phyloP scores from a whole-genome alignment of 495 filamentous ascomycete species.

The Talaromyces thailandensis region DNA sequence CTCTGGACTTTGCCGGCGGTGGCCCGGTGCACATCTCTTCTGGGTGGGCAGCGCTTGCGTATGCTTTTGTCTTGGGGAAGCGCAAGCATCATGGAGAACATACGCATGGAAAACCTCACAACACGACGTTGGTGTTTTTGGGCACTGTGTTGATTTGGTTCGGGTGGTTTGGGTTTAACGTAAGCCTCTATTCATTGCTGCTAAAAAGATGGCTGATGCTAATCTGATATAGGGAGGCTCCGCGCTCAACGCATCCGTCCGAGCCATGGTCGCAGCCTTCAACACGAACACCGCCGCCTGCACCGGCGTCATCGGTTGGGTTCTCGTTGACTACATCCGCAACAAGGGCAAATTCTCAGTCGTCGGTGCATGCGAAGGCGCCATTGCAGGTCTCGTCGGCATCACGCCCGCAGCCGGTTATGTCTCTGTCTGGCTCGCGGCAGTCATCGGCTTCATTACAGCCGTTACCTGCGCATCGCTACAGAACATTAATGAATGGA shows the following conservation, averaged over 20 bases:
- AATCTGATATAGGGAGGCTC: conserved; percentile 36
- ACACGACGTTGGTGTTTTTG: conserved; percentile 46
- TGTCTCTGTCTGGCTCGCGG: conserved; percentile 47
- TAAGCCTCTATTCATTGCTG: conserved; percentile 8
- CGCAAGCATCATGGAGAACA: conserved; percentile 34
- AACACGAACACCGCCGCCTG: conserved; percentile 54
- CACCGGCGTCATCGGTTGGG: conserved; percentile 50
- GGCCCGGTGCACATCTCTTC: conserved; percentile 49
- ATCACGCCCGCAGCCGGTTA: conserved; percentile 58
- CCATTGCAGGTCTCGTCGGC: conserved; percentile 55
- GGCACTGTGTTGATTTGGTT: conserved; percentile 53
- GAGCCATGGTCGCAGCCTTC: conserved; percentile 49
- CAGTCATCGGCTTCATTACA: conserved; percentile 50
- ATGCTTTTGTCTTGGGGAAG: conserved; percentile 47
- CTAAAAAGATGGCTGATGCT: background rate
- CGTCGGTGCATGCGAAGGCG: conserved; percentile 52
- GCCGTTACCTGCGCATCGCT: conserved; percentile 39
- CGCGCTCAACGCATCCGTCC: conserved; percentile 46
- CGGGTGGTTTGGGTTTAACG: conserved; percentile 54
- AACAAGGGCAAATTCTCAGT: conserved; percentile 47
- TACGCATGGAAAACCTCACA: conserved; percentile 42
- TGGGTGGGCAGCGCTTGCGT: conserved; percentile 45
- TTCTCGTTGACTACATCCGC: conserved; percentile 47
- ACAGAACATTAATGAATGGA: conserved; percentile 47
- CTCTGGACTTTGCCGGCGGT: conserved; percentile 48